These are phyloP conservation scores for Fusarium sp. DNA, from an alignment of 2,329 filamentous ascomycete species.

Conservation along the genomic window DNA sequence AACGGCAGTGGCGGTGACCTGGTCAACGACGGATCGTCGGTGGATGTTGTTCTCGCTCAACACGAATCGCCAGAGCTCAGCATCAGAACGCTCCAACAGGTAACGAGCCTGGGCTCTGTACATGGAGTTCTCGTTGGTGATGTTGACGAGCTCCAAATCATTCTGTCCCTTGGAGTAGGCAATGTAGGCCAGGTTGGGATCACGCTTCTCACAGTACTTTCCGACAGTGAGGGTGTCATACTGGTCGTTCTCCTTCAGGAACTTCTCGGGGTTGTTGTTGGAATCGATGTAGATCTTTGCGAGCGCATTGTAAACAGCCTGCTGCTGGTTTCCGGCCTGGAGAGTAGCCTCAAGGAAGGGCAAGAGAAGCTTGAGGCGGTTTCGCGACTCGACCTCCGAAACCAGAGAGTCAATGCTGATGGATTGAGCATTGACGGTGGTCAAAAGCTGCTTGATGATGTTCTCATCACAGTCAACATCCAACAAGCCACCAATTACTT, in stretches of 20 bases:
- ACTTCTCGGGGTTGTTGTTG: conserved; percentile 98
- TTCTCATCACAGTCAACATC: conserved; percentile 97
- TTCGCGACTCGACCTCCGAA: conserved; percentile 91
- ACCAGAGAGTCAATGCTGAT: conserved; percentile 97
- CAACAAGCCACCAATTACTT: conserved; percentile 90
- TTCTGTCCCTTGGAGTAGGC: conserved; percentile 97
- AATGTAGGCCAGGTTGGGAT: conserved; percentile 94
- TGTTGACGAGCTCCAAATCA: conserved; percentile 93
- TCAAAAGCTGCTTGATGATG: conserved; percentile 92
- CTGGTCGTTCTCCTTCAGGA: conserved; percentile 95
- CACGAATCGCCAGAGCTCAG: conserved; percentile 93
- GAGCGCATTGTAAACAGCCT: conserved; percentile 95
- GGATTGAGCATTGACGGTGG: conserved; percentile 81
- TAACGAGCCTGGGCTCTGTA: conserved; percentile 98
- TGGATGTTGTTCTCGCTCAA: conserved; percentile 96
- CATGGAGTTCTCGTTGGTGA: conserved; percentile 99
- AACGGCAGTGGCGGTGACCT: conserved; percentile 94
- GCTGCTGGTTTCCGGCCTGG: conserved; percentile 90
- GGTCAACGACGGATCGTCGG: conserved; percentile 90
- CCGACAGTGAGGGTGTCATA: conserved; percentile 93
- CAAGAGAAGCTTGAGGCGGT: conserved; percentile 91
- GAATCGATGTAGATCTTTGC: conserved; percentile 99
- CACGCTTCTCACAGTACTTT: conserved; percentile 99
- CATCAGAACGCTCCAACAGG: conserved; percentile 86
- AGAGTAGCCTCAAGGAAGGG: conserved; percentile 96